Base-by-base conservation (phyloP, 2,329 filamentous ascomycete genomes). In the Dothistroma septosporum region DNA sequence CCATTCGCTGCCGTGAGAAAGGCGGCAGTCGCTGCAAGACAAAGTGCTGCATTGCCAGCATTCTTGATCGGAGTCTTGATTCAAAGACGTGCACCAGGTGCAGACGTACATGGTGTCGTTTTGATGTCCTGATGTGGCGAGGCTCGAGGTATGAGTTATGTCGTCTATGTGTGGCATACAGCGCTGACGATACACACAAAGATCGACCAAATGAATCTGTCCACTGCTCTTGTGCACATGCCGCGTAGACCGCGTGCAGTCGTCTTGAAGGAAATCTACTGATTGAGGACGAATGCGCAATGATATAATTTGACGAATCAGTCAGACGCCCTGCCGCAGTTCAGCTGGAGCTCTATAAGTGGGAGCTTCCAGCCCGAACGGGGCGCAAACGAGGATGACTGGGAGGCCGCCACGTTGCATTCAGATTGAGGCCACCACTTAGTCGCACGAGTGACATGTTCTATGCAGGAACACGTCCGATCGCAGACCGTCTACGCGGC, bases 1-100 rank as follows among this genome's bases (percentile, higher is more conserved):
- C 54, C 54, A 56, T 56, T 56, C 54, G 21, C 33, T 56, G 21
- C 54, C 54, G 41, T 56, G 54, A 2, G 54, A 24, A 10, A 47
- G 54, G 54, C 54, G 54, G 24, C 54, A 56, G n/a, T 44, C 1
- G 11, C 24, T 21, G 44, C 54, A 56, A 16, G 41, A 28, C 14
- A 56, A 22, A 24, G 9, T 16, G 54, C 44, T 16, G 24, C 54
- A 47, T 5, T 19, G 9, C 54, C 54, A 56, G 37, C 54, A 56
- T n/a, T 14, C 12, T 10, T 32, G 37, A 22, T 56, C 54, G 35
- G 54, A 56, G 41, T 56, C 41, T 48, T 56, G 54, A 21, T 56
- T 56, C n/a, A 56, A 22, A 7, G 37, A 48, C 3, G 24, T 37
- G 54, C 54, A 56, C 16, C 24, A 47, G 54, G 54, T 56, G 37